Evolutionary conservation across 1,284 basidiomycete genomes (phyloP).

Genomic region (Sanguinoderma infundibulare): DNA sequence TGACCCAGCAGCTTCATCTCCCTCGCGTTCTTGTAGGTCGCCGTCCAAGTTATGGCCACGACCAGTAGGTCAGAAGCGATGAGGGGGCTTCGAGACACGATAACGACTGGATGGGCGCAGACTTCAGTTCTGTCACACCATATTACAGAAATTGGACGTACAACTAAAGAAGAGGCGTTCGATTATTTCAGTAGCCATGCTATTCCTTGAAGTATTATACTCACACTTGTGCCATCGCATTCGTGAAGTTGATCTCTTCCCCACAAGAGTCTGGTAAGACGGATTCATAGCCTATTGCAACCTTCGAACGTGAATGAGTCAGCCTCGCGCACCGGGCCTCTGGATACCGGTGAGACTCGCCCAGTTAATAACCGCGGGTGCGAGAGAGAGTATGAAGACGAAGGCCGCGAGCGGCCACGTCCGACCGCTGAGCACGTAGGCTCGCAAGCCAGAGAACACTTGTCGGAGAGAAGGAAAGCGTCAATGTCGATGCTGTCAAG

Average conservation of each 20-base stretch:
- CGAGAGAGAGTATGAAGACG: background rate
- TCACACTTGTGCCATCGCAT: background rate
- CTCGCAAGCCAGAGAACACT: conserved; percentile 6
- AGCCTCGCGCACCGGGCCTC: background rate
- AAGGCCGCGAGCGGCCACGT: background rate
- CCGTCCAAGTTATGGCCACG: conserved; percentile 2
- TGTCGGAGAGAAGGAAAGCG: background rate
- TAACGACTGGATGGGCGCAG: background rate
- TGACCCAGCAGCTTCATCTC: background rate
- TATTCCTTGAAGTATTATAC: background rate
- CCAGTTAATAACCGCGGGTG: background rate
- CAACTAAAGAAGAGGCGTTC: background rate
- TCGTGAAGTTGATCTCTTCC: background rate
- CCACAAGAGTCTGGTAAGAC: background rate
- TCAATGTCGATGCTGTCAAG: background rate
- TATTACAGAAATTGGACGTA: background rate
- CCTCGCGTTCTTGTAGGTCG: background rate
- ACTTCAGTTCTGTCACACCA: too few species aligned
- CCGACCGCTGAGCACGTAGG: conserved; percentile 1
- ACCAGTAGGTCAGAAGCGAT: conserved; percentile 4
- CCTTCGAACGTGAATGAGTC: background rate
- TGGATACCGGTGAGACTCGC: background rate
- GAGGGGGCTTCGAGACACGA: conserved; percentile 1
- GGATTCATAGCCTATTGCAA: background rate
- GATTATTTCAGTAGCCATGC: background rate